Evolutionary conservation across 2,329 filamentous ascomycete genomes (phyloP), one percentile per base, ranked within the genome.

Genomic region (Fusarium denticulatum): DNA sequence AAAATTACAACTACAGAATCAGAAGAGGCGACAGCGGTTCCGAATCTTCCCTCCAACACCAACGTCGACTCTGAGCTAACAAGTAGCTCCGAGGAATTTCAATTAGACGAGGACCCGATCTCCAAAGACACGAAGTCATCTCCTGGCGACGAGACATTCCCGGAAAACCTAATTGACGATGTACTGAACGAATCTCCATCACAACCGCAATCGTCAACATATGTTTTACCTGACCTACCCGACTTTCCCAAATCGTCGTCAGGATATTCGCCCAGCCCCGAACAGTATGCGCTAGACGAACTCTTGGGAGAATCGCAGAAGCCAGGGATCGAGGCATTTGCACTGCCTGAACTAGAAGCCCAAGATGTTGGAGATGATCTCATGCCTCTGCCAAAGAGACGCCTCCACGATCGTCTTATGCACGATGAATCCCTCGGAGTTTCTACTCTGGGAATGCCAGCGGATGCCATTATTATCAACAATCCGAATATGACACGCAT

Each of bases 381-480:
- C 3, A 53, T 14, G 15, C 20, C 28, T 36, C 28, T 46, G 16
- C 47, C 58, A 24, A 63, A 46, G 39, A 67, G 46, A 43, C 36
- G 22, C 22, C 75, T 80, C 20, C 72, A 66, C 12, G 73, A 82
- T 61, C 67, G 66, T 7, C 76, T 82, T 20, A 53, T 83, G 2
- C 74, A 76, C 7, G 77, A 80, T 30, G 71, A 78, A n/a, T 67
- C 73, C 32, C 69, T 85, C 11, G 79, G 78, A 3, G 74, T 82
- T 22, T 71, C 76, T 7, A 81, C 82, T 2, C 79, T 85, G 7
- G 83, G 83, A 26, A 64, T 77, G 37, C 79, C 78, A 6, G 83
- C 84, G 18, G 81, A 85, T 22, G 85, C 86, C 30, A 84, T 90
- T 50, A 81, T 90, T 40, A 80, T 89, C 57, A 80, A 81, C 30